These are phyloP conservation scores for Isatis lusitanica DNA, from an alignment of 441 rosid genomes.

Conservation along the genomic window DNA sequence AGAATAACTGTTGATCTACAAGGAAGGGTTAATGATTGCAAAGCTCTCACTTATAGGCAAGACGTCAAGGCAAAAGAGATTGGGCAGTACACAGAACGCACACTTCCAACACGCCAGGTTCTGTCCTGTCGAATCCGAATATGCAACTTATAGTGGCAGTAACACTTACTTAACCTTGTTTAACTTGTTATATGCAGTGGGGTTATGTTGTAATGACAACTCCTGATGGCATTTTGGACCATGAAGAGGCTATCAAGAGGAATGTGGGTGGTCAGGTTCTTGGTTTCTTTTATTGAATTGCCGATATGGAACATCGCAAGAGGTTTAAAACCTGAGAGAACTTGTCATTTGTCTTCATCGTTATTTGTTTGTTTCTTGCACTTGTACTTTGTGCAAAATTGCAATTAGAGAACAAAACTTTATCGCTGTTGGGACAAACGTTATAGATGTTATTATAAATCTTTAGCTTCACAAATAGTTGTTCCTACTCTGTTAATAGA, in stretches of 20 bases:
- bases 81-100: conserved; percentile 55
- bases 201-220: conserved; percentile 91
- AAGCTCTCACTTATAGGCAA: conserved; percentile 83
- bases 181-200: conserved; percentile 55
- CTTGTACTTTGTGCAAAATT: conserved; percentile 1
- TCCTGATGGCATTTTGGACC: conserved; percentile 92
- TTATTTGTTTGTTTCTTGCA: conserved; percentile 26
- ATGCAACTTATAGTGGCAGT: not conserved
- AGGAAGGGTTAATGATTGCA: conserved; percentile 84
- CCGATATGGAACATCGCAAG: not conserved
- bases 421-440: not conserved
- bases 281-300: conserved; percentile 78
- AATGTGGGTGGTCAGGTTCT: conserved; percentile 93
- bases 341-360: conserved; percentile 1
- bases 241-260: conserved; percentile 79
- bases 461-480: conserved; percentile 12
- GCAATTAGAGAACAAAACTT: not conserved
- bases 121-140: not conserved
- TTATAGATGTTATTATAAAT: conserved; percentile 9
- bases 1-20: conserved; percentile 82
- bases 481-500: not conserved
- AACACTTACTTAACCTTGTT: not conserved
- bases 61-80: conserved; percentile 87
- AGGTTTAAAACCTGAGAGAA: not conserved
- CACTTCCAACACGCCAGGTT: conserved; percentile 94